Percentiles rank a stretch among this genome's conserved stretches.
These are phyloP conservation scores for Gossypium trilobum DNA, from an alignment of 441 rosid genomes.

Conservation along the genomic window DNA sequence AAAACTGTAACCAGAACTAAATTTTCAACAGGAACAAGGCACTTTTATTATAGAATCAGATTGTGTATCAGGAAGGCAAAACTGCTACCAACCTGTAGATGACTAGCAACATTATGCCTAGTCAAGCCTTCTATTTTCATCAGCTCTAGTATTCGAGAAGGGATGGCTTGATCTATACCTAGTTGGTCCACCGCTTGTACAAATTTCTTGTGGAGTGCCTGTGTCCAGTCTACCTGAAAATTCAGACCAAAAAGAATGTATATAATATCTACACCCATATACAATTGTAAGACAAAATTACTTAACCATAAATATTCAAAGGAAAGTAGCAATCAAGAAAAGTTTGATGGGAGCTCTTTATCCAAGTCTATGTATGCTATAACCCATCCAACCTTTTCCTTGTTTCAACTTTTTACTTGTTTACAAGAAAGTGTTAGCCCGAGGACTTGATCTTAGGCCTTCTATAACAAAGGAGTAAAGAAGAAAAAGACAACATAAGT, in stretches of 20 bases:
- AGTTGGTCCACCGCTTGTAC: conserved; percentile 85
- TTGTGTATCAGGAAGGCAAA: not conserved
- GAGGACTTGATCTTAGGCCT: not conserved
- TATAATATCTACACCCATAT: not conserved
- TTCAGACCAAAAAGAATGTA: not conserved
- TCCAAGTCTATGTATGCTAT: not conserved
- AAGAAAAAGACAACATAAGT: not conserved
- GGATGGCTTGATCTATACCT: conserved; percentile 87
- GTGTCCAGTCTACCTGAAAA: conserved; percentile 85
- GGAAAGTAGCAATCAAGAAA: too few species aligned
- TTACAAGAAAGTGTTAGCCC: not conserved
- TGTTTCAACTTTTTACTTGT: not conserved
- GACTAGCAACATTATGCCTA: conserved; percentile 95
- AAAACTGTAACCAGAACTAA: not conserved
- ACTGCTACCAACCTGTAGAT: conserved; percentile 64
- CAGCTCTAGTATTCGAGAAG: conserved; percentile 81
- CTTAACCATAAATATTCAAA: too few species aligned
- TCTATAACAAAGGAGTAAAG: not conserved
- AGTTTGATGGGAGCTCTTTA: too few species aligned
- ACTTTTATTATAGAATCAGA: conserved; percentile 3
- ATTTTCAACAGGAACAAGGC: not conserved
- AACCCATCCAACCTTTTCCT: not conserved
- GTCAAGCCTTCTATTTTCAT: conserved; percentile 91
- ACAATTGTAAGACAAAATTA: too few species aligned
- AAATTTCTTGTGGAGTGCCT: conserved; percentile 81